Base-by-base conservation (phyloP, 495 filamentous ascomycete genomes). In the Aspergillus kassunensis region DNA sequence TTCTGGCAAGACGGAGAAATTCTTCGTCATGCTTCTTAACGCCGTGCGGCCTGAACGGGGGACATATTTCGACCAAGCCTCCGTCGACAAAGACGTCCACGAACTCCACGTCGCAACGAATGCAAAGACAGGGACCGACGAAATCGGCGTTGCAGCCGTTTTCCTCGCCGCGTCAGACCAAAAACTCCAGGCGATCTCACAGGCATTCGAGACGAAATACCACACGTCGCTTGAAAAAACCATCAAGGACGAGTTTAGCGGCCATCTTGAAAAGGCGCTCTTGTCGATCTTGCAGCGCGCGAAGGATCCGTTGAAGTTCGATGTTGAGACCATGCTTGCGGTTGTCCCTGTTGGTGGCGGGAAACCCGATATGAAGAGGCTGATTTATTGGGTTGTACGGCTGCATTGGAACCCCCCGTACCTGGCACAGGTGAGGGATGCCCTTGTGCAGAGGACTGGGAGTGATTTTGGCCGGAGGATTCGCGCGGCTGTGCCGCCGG, bases 181-280 rank as follows among this genome's bases (percentile, higher is more conserved):
- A 36, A 86, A 91, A 60, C 72, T 95, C 42, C 77, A 82, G n/a
- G 88, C 89, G 18, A 84, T 92, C 46, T 75, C 76, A 5, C 70
- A 80, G 27, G 75, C 78, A 7, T 95, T 90, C 49, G 69, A 79
- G 41, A 78, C 76, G 42, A 88, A 49, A 25, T 55, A 55, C 46
- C 53, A 55, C 41, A 44, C 18, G 13, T 18, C 39, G 8, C 45
- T 55, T 11, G 53, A 50, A 23, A 49, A 55, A 40, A 41, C 48
- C 7, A 44, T 55, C 46, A 41, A 42, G 37, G 53, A 55, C 66
- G 85, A 90, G 64, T 90, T 95, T 64, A 82, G 80, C 8, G 89
- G 89, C 1, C 89, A 93, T 61, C 90, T 93, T 86, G 79, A 89
- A 66, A 73, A 84, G 12, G 88, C 87, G 0, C 68, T 93, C 11